phyloP scores from a whole-genome alignment of 2,329 filamentous ascomycete species.

The Aspergillus ochraceoroseus region DNA sequence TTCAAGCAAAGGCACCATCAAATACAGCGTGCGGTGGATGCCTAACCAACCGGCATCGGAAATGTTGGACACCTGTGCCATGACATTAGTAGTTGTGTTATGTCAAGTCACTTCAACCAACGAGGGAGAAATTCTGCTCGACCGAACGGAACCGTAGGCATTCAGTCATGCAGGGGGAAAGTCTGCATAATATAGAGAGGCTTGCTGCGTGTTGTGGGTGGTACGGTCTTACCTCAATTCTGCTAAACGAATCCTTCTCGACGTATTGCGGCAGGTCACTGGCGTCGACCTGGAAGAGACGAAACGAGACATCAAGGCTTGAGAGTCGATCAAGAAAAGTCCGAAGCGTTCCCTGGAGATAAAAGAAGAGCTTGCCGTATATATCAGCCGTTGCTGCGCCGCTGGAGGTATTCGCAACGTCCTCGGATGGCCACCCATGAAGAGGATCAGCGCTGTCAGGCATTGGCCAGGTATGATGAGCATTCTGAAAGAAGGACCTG shows the following conservation, averaged over 20 bases:
- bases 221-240: slow-evolving; percentile 37
- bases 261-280: slow-evolving; percentile 20
- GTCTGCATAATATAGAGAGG: too few relatives aligned
- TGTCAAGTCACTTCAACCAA: too few relatives aligned
- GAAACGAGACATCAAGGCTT: slow-evolving; percentile 23
- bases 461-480: slow-evolving; percentile 40
- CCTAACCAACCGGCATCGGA: slow-evolving; percentile 37
- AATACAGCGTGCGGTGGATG: slow-evolving; percentile 19
- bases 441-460: slow-evolving; percentile 36
- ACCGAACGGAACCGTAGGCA: too few relatives aligned
- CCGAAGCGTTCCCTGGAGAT: slow-evolving; percentile 29
- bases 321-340: slow-evolving; percentile 30
- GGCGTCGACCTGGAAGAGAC: slow-evolving; percentile 28
- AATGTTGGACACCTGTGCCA: slow-evolving; percentile 40
- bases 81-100: too few relatives aligned
- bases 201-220: too few relatives aligned
- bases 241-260: slow-evolving; percentile 26
- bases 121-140: too few relatives aligned
- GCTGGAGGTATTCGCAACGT: slow-evolving; percentile 23
- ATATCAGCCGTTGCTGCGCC: slow-evolving; percentile 34
- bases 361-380: slow-evolving; percentile 40
- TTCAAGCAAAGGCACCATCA: slow-evolving; percentile 36
- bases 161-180: too few relatives aligned
- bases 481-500: slow-evolving; percentile 43
- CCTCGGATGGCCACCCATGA: slow-evolving; percentile 33